Base-by-base conservation (phyloP, 2,329 filamentous ascomycete species). In the Saccharata proteae region DNA sequence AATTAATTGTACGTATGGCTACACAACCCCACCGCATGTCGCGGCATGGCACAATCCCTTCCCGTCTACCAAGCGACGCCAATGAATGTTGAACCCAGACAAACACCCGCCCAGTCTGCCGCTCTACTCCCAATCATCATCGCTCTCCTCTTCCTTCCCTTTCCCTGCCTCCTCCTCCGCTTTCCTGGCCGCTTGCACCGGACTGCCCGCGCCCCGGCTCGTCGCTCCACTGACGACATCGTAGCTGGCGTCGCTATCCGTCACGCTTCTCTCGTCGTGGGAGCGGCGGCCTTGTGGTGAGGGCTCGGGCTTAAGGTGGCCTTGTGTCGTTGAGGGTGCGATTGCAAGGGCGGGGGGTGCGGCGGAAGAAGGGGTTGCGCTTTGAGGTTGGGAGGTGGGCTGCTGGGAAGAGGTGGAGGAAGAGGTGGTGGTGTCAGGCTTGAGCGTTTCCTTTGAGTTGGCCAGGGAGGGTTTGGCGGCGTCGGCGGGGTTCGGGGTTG, bases 201-300 rank as follows among this genome's bases (percentile, higher is more conserved):
- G 73, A 37, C 69, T 76, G 4, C 71, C 69, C 1, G 84, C 80
- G 12, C 84, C 78, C 41, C 81, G 80, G 53, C 82, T 93, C 26
- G 74, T 65, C 5, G 78, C 77, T 6, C 80, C 80, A 26, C 61
- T 64, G 3, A 98, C 84, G 19, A 98, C 69, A 53, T 98, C 90
- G 54, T 98, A 98, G 60, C 85, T 93, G 12, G 83, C 83, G 46
- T 98, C 90, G 52, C 88, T 94, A 47, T 90, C 90, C 6, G 85
- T 76, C 43, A 90, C 81, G 16, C 82, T 92, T 53, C 88, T 85
- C 53, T 55, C 54, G 26, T 64, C 59, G 47, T 92, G 80, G 16
- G 44, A 25, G 33, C 34, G 17, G 61, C 58, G 16, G 76, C 67
- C 55, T 83, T 83, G 28, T 74, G 61, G 39, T 40, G 48, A 42